These are phyloP conservation scores for Oryza meyeriana DNA, from an alignment of 176 grass and related monocot genomes.

Conservation along the genomic window DNA sequence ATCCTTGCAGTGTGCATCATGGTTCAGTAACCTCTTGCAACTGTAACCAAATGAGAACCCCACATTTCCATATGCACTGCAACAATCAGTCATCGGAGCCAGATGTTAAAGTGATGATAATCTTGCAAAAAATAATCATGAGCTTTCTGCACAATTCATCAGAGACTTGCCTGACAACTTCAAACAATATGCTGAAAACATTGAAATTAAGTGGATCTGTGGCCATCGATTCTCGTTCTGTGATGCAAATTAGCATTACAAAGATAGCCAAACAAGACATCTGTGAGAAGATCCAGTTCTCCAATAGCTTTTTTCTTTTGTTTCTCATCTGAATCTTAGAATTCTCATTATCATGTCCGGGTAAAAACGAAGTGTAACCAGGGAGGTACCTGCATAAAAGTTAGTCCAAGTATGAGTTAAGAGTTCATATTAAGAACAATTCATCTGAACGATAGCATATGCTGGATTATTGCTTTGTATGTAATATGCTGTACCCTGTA, in stretches of 20 bases:
- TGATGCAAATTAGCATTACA: conserved; percentile 61
- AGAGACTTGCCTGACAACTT: conserved; percentile 61
- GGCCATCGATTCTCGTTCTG: conserved; percentile 39
- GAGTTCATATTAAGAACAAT: not conserved
- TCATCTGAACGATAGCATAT: not conserved
- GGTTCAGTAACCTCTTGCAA: conserved; percentile 47
- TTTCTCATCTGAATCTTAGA: conserved; percentile 21
- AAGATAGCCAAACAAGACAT: conserved; percentile 59
- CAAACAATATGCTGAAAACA: conserved; percentile 77
- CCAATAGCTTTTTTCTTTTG: conserved; percentile 33
- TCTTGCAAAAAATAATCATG: not conserved
- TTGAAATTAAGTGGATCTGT: conserved; percentile 73
- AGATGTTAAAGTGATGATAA: conserved; percentile 4
- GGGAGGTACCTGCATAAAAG: conserved; percentile 54
- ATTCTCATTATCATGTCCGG: conserved; percentile 16
- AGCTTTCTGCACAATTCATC: not conserved
- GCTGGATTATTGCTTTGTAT: not conserved
- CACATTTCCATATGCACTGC: conserved; percentile 73
- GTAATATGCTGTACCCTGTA: not conserved
- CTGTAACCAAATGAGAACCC: conserved; percentile 74
- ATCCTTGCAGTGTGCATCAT: conserved; percentile 58
- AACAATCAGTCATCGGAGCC: conserved; percentile 8
- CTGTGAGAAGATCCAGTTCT: conserved; percentile 69
- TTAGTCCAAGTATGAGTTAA: conserved; percentile 5
- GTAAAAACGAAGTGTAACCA: conserved; percentile 52